Base-by-base conservation (phyloP, 1,139 yeast species). In the Saccharomyces hybrid region DNA sequence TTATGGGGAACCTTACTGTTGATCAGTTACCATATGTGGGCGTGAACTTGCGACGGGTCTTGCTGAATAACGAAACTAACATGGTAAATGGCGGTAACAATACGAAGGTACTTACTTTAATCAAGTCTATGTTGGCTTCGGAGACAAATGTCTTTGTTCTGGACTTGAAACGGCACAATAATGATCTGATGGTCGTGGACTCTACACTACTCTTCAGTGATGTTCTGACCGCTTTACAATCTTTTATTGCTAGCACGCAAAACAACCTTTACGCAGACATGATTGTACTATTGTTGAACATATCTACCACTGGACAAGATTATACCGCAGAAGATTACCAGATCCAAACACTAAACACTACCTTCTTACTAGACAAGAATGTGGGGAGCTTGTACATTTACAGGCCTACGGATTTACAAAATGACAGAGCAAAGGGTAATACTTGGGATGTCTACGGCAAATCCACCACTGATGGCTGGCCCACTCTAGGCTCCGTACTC, bases 141-240 rank as follows among this genome's bases (percentile, higher is more conserved):
- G 93, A 93, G 0, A 73, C 79, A 9, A 78, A 79, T 56, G 69
- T 78, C 0, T 64, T 85, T 27, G 72, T 78, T 55, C 54, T 89
- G 13, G 95, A 89, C 64, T 61, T 88, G 16, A 88, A 84, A 68
- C 84, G 85, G 80, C 83, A 83, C 65, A 79, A 79, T 55, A 68
- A 69, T 31, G 71, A 73, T 6, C 60, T 66, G 47, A 71, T 69
- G 55, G 84, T 95, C 84, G 88, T 84, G 61, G 76, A 79, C 58
- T 73, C 78, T 1, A 67, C 67, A 8, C 69, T 84, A 14, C 74
- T 79, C 0, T 59, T 84, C 3, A 13, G 27, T 5, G 46, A 23
- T 2, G 23, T 51, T 3, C 63, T 80, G 55, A 47, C 57, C 0
- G 59, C 65, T 0, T 54, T 87, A 1, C 55, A 67, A 14, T 50